These are phyloP conservation scores for Cordyceps militaris DNA, from an alignment of 2,329 filamentous ascomycete species.

Conservation along the genomic window DNA sequence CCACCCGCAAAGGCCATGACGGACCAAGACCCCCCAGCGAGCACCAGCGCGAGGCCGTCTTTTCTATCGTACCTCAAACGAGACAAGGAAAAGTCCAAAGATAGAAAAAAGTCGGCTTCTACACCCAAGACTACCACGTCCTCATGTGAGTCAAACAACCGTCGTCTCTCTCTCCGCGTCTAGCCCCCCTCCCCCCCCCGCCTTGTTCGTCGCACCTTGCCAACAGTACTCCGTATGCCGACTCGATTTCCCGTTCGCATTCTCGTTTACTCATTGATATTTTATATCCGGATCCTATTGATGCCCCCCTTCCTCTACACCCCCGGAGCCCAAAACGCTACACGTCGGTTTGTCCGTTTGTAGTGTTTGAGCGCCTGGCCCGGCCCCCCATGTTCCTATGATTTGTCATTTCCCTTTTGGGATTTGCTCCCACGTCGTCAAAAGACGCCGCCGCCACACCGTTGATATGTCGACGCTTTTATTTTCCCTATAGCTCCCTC, in stretches of 20 bases:
- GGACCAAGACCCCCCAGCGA: neutral
- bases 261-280: neutral
- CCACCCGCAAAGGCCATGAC: neutral
- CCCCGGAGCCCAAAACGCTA: neutral
- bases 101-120: neutral
- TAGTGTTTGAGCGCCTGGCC: neutral
- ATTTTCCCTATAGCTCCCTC: neutral
- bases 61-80: constrained; percentile 12
- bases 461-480: neutral
- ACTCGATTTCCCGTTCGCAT: neutral
- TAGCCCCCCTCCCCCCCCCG: neutral
- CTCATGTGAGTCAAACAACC: constrained; percentile 3
- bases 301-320: neutral
- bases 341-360: neutral
- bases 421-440: neutral
- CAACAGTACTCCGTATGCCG: neutral
- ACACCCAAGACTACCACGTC: constrained; percentile 6
- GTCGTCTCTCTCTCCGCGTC: neutral
- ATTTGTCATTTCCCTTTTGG: constrained; percentile 11
- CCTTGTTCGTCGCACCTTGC: neutral
- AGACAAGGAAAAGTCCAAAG: constrained; percentile 9
- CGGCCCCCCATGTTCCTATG: neutral
- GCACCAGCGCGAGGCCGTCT: neutral
- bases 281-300: neutral
- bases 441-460: neutral